Evolutionary conservation across 805 yeast genomes (phyloP).

Genomic region (Schwanniomyces sp.): DNA sequence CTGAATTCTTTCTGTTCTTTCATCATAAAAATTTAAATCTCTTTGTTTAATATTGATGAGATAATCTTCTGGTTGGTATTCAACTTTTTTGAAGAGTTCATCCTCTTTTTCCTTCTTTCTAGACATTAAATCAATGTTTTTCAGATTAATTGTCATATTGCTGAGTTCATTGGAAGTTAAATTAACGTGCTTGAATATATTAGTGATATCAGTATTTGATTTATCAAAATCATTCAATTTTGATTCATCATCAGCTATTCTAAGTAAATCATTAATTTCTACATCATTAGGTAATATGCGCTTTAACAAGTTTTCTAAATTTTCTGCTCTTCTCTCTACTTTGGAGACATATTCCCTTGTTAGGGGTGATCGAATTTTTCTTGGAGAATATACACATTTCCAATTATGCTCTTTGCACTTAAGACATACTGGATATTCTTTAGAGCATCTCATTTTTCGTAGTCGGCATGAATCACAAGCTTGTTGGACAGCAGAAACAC

Average conservation of each 20-base stretch:
- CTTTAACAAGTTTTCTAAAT: constrained; percentile 3
- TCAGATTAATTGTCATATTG: constrained; percentile 14
- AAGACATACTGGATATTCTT: constrained; percentile 3
- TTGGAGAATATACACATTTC: constrained; percentile 5
- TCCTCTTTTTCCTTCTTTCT: constrained; percentile 12
- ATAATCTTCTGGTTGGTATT: constrained; percentile 9
- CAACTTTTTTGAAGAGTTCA: constrained; percentile 13
- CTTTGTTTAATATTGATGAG: constrained; percentile 16
- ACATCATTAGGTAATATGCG: constrained; percentile 7
- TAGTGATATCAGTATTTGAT: constrained; percentile 4
- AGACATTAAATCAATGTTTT: constrained; percentile 14
- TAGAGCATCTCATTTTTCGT: constrained; percentile 4
- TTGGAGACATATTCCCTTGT: constrained; percentile 4
- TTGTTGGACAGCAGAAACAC: neutral
- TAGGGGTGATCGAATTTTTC: constrained; percentile 2
- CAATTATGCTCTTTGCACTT: constrained; percentile 4
- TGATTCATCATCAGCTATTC: constrained; percentile 10
- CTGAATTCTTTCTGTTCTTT: constrained; percentile 12
- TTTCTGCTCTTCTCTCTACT: constrained; percentile 2
- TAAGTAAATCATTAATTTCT: constrained; percentile 6
- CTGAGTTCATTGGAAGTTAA: constrained; percentile 15
- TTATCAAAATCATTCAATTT: neutral
- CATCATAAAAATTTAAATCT: constrained; percentile 18
- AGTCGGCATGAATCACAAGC: constrained; percentile 5
- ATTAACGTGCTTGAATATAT: constrained; percentile 12